These are phyloP conservation scores for Populus tremula DNA, from an alignment of 345 rosid species.

Conservation along the genomic window DNA sequence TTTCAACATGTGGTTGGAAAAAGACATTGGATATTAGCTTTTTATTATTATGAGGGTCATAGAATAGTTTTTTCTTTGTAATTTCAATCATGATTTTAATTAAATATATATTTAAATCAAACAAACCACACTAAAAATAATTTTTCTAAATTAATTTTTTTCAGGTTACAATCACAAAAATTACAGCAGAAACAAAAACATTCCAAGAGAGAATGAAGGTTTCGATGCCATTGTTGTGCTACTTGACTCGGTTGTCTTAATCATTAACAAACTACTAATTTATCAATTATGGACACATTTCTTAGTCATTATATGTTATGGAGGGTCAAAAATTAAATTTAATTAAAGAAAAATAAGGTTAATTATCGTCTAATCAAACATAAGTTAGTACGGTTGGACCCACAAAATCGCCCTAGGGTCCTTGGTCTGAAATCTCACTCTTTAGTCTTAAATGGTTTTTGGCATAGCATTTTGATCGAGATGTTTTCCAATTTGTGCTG, in stretches of 20 bases:
- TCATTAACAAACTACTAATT: conserved; percentile 8
- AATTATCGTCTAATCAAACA: not conserved
- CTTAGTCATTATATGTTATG: not conserved
- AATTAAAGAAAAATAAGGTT: not conserved
- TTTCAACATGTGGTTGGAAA: too few species aligned
- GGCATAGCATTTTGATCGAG: not conserved
- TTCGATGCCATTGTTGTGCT: not conserved
- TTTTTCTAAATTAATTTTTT: too few species aligned
- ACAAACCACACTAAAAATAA: too few species aligned
- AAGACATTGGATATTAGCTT: too few species aligned
- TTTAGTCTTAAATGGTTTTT: too few species aligned
- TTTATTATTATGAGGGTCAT: too few species aligned
- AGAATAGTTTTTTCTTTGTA: too few species aligned
- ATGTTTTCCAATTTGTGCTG: not conserved
- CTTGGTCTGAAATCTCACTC: not conserved
- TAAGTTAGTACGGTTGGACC: conserved; percentile 21
- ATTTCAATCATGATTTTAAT: too few species aligned
- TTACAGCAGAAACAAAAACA: too few species aligned
- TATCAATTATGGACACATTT: not conserved
- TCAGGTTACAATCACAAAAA: too few species aligned
- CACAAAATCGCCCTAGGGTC: not conserved
- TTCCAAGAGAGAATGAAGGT: not conserved
- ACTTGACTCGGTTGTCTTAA: conserved; percentile 8
- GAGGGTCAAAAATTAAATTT: not conserved
- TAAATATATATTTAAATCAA: too few species aligned